Conservation (phyloP, 257 asterid species). For the Nicotiana obtusifolia region DNA sequence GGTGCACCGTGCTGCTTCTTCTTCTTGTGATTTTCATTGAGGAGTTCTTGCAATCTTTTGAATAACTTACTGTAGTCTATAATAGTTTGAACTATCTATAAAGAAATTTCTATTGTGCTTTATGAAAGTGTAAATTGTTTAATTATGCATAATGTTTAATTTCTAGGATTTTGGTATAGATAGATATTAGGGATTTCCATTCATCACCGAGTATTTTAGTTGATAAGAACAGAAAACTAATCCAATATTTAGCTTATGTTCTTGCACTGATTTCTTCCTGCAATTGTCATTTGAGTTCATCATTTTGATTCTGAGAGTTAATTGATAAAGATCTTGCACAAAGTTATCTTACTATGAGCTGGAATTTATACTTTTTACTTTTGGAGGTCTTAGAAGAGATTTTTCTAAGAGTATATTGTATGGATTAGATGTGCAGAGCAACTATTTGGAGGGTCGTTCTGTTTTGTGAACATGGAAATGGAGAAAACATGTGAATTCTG, state of each 20-base stretch:
- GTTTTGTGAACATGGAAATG: slow-evolving; percentile 24
- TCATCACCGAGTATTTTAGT: not conserved
- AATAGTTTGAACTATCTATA: not conserved
- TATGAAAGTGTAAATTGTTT: not conserved
- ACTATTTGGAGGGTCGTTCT: not conserved
- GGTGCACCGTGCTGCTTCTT: not conserved
- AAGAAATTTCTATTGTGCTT: not conserved
- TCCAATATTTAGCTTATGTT: not conserved
- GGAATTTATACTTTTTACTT: not conserved
- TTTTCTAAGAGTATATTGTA: not conserved
- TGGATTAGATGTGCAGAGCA: slow-evolving; percentile 16
- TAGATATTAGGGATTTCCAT: not conserved
- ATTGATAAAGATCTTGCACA: not conserved
- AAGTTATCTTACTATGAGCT: not conserved
- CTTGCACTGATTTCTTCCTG: not conserved
- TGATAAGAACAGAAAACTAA: not conserved
- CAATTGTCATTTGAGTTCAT: not conserved
- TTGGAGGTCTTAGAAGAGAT: not conserved
- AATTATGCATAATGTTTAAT: not conserved
- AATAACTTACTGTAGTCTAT: not conserved
- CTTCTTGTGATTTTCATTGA: not conserved
- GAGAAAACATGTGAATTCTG: slow-evolving; percentile 76
- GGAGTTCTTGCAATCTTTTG: not conserved
- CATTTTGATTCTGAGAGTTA: not conserved
- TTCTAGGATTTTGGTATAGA: not conserved